Conservation (phyloP, 2,329 filamentous ascomycete genomes). For the Cytospora chrysosperma region DNA sequence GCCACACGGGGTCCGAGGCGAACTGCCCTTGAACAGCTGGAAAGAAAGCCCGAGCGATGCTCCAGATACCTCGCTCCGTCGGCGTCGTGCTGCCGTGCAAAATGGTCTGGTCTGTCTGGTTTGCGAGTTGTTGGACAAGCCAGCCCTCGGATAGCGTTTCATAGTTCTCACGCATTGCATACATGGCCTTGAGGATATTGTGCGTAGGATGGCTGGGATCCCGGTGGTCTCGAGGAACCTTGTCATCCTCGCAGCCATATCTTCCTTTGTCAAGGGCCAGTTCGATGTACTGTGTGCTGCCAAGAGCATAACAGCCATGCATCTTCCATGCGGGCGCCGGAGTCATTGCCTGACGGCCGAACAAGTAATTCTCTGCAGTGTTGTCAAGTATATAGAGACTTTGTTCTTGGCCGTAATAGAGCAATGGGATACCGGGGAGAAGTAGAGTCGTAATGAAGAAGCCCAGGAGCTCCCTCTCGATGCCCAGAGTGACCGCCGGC, state of each 20-base stretch:
- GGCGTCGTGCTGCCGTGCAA: conserved; percentile 35
- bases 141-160: conserved; percentile 60
- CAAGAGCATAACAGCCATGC: conserved; percentile 59
- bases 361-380: conserved; percentile 62
- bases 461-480: conserved; percentile 54
- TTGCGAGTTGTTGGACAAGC: conserved; percentile 53
- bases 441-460: conserved; percentile 58
- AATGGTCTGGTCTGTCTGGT: conserved; percentile 39
- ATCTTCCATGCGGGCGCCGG: conserved; percentile 60
- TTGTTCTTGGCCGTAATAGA: conserved; percentile 65
- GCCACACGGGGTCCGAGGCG: conserved; percentile 46
- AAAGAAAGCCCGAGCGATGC: conserved; percentile 51
- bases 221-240: conserved; percentile 57
- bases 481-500: conserved; percentile 57
- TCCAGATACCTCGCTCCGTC: conserved; percentile 53
- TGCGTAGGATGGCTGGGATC: conserved; percentile 60
- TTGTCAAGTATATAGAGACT: conserved; percentile 61
- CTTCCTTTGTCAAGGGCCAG: conserved; percentile 54
- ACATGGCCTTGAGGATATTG: conserved; percentile 61
- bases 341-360: conserved; percentile 61
- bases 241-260: conserved; percentile 53
- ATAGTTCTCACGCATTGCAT: conserved; percentile 53
- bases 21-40: conserved; percentile 52
- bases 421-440: conserved; percentile 58
- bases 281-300: conserved; percentile 53